phyloP scores from a whole-genome alignment of 495 filamentous ascomycete genomes.

The Friedmanniomyces endolithicus region DNA sequence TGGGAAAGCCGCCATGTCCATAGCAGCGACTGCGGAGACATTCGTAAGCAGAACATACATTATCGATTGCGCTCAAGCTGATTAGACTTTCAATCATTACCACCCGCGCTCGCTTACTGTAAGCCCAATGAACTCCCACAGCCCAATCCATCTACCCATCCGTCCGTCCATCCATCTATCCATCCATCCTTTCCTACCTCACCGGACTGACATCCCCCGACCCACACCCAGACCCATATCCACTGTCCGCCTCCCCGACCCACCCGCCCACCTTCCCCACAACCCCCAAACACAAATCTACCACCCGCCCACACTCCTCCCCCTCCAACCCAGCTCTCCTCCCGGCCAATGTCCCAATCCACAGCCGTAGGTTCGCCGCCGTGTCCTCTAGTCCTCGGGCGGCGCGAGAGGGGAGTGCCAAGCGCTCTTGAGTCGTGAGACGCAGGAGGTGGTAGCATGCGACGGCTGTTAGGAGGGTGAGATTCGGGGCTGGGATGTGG shows the following conservation, averaged over 20 bases:
- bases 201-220: slow-evolving; percentile 7
- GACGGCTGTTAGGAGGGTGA: slow-evolving; percentile 66
- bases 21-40: no score
- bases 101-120: no score
- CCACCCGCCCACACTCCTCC: slow-evolving; percentile 8
- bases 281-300: slow-evolving; percentile 11
- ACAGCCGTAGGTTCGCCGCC: slow-evolving; percentile 25
- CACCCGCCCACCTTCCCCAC: slow-evolving; percentile 15
- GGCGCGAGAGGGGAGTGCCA: neutral
- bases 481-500: slow-evolving; percentile 20
- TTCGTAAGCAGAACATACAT: no score
- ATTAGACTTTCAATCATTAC: no score
- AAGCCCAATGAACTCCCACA: no score
- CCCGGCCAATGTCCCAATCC: slow-evolving; percentile 28
- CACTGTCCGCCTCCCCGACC: slow-evolving; percentile 14
- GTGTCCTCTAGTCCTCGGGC: slow-evolving; percentile 22
- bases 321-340: slow-evolving; percentile 18
- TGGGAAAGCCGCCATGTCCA: no score
- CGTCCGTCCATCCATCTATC: no score
- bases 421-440: neutral
- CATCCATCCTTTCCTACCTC: neutral
- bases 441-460: slow-evolving; percentile 60
- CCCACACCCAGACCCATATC: slow-evolving; percentile 5
- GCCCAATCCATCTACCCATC: no score
- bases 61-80: no score